Conservation (phyloP, 306 rosid species). For the Vachellia collinsii region DNA sequence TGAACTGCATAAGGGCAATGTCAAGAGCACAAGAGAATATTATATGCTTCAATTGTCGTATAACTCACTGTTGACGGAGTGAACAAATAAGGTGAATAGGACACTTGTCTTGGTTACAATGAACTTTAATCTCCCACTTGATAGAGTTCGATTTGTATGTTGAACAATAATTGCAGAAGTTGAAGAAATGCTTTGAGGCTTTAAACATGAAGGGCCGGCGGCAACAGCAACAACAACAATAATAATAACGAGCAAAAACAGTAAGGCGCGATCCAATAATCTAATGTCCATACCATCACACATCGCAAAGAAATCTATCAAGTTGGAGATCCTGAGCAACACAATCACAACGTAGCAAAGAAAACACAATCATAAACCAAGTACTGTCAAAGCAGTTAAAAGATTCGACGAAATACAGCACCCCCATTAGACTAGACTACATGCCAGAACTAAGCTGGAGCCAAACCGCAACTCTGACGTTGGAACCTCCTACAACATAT, state of each 20-base stretch:
- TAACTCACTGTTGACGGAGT: too few relatives aligned
- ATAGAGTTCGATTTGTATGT: not conserved
- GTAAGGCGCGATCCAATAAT: not conserved
- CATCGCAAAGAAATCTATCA: not conserved
- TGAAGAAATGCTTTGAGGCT: too few relatives aligned
- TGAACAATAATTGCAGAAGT: too few relatives aligned
- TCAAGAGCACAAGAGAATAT: not conserved
- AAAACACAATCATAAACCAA: not conserved
- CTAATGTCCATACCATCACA: slow-evolving; percentile 1
- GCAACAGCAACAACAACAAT: too few relatives aligned
- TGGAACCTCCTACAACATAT: slow-evolving; percentile 41
- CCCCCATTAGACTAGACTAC: not conserved
- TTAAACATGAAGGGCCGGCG: too few relatives aligned
- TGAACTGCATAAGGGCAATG: not conserved
- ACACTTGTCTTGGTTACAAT: not conserved
- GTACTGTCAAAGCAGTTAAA: not conserved
- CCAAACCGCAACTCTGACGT: not conserved
- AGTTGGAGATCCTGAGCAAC: not conserved
- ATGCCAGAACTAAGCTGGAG: slow-evolving; percentile 18
- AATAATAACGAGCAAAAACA: too few relatives aligned
- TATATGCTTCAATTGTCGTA: not conserved
- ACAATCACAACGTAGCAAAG: not conserved
- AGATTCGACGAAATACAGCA: not conserved
- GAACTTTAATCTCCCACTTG: not conserved
- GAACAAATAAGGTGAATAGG: not conserved